Conservation (phyloP, 805 yeast species). For the Tetrapisispora namnaoensis region DNA sequence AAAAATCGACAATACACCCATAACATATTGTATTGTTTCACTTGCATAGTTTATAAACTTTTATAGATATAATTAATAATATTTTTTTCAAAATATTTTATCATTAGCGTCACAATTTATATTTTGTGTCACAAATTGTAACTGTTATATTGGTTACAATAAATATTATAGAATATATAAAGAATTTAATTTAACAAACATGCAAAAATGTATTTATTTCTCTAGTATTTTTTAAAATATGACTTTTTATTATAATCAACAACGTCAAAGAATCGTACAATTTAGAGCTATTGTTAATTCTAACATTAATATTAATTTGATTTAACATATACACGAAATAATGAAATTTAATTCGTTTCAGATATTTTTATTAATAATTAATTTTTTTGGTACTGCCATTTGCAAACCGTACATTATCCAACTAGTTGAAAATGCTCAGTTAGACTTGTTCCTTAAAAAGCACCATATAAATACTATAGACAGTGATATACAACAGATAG, state of each 20-base stretch:
- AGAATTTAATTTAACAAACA: no score
- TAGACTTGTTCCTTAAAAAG: conserved; percentile 11
- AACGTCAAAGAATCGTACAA: no score
- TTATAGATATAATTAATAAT: not conserved
- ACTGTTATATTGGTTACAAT: no score
- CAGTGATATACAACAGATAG: conserved; percentile 13
- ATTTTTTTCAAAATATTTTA: no score
- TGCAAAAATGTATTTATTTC: no score
- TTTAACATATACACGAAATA: not conserved
- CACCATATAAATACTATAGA: conserved; percentile 8
- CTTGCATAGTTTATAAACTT: not conserved
- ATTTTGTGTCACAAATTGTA: not conserved
- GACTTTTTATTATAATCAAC: no score
- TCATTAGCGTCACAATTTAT: not conserved
- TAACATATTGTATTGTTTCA: not conserved
- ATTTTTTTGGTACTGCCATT: not conserved
- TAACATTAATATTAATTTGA: no score
- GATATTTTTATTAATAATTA: not conserved
- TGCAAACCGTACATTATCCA: conserved; percentile 20
- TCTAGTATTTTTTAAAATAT: no score
- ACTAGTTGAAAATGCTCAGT: conserved; percentile 13
- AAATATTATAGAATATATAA: no score
- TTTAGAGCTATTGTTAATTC: no score
- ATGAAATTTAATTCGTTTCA: not conserved
- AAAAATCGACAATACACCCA: no score